Percentiles rank a stretch among this genome's conserved stretches.
Evolutionary conservation across 2,329 filamentous ascomycete species (phyloP).

Genomic region (Botryotinia globosa): DNA sequence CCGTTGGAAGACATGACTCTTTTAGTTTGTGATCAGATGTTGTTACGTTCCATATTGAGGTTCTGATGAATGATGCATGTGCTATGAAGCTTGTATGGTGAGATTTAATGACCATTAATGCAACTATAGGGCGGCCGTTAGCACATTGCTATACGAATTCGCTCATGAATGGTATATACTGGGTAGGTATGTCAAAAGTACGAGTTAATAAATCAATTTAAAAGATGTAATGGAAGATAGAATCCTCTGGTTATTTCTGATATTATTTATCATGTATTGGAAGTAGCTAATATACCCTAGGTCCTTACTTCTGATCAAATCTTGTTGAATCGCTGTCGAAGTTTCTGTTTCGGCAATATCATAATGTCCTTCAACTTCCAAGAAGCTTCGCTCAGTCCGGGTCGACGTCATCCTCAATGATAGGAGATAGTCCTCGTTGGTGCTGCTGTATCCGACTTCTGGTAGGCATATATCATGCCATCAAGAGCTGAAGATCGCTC

Average conservation of each 20-base stretch:
- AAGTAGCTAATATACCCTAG: neutral
- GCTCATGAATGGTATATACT: neutral
- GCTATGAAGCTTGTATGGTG: slow-evolving; percentile 37
- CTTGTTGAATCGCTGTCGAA: neutral
- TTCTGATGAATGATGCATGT: slow-evolving; percentile 6
- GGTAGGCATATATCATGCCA: neutral
- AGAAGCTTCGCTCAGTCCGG: neutral
- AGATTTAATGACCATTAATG: slow-evolving; percentile 11
- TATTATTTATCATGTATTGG: neutral
- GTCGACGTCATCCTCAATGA: neutral
- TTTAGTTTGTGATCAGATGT: neutral
- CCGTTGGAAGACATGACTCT: slow-evolving; percentile 22
- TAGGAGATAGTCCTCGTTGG: neutral
- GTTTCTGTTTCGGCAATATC: neutral
- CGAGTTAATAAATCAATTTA: neutral
- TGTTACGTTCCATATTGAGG: slow-evolving; percentile 5
- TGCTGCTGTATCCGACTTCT: neutral
- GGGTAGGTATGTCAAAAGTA: neutral
- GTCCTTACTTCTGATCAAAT: neutral
- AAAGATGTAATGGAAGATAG: neutral
- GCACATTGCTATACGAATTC: neutral
- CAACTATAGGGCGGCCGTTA: slow-evolving; percentile 11
- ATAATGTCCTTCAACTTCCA: neutral
- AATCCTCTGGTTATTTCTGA: neutral
- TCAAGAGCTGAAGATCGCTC: neutral